phyloP scores from a whole-genome alignment of 345 rosid genomes.

The Aquilaria yunnanensis region DNA sequence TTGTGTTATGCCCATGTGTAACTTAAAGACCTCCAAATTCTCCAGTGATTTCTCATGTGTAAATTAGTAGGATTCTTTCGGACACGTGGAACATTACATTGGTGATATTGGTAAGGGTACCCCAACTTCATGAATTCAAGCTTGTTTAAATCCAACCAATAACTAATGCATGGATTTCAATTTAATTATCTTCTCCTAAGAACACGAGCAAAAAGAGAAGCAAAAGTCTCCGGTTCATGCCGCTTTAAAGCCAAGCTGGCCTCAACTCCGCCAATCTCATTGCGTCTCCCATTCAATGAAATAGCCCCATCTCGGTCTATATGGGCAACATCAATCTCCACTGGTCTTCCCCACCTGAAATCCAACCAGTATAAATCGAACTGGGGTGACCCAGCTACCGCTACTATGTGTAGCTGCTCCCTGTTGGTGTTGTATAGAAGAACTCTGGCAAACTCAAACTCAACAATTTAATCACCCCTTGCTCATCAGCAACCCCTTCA shows the following conservation, averaged over 20 bases:
- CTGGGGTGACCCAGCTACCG: constrained; percentile 4
- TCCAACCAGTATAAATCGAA: constrained; percentile 9
- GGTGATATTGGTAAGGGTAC: too few species aligned
- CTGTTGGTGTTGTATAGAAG: too few species aligned
- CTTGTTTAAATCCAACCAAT: too few species aligned
- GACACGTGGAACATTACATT: too few species aligned
- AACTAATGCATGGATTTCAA: too few species aligned
- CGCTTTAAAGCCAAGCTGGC: constrained; percentile 17
- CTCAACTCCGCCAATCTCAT: constrained; percentile 22
- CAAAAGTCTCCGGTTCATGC: constrained; percentile 22
- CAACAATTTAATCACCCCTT: background rate
- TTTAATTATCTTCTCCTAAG: too few species aligned
- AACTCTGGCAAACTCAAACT: too few species aligned
- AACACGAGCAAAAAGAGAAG: constrained; percentile 5
- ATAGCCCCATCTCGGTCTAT: constrained; percentile 14
- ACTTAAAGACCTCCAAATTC: too few species aligned
- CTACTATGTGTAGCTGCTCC: background rate
- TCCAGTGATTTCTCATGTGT: too few species aligned
- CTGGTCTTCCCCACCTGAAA: constrained; percentile 13
- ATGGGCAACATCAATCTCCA: constrained; percentile 13
- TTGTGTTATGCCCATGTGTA: too few species aligned
- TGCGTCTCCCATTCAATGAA: constrained; percentile 11
- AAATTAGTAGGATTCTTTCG: too few species aligned
- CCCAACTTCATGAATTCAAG: too few species aligned
- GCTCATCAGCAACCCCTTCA: background rate